Evolutionary conservation across 2,329 filamentous ascomycete genomes (phyloP).

Genomic region (Chrysoporthe deuterocubensis): DNA sequence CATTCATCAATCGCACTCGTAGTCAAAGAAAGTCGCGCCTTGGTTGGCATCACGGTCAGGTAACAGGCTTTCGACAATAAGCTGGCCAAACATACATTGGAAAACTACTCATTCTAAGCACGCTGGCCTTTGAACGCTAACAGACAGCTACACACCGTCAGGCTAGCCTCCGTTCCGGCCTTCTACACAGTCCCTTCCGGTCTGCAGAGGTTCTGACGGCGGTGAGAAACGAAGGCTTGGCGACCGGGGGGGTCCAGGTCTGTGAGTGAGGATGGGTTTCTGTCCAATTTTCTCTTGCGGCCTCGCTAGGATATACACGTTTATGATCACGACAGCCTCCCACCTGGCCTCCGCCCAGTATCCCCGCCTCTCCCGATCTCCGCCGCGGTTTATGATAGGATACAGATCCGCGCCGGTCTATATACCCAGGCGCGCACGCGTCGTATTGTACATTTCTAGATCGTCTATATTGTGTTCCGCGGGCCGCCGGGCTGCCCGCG

Average conservation of each 20-base stretch:
- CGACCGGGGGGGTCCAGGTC: too few relatives aligned
- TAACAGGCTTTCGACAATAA: too few relatives aligned
- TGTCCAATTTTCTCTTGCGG: conserved; percentile 8
- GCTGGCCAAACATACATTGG: too few relatives aligned
- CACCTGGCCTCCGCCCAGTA: background rate
- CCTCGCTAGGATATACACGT: conserved; percentile 18
- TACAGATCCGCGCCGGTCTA: conserved; percentile 24
- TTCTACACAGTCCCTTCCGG: background rate
- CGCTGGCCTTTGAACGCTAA: too few relatives aligned
- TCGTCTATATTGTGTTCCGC: conserved; percentile 10
- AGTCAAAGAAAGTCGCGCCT: background rate
- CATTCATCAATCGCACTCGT: background rate
- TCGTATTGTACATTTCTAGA: conserved; percentile 25
- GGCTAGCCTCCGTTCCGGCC: too few relatives aligned
- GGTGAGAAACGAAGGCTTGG: too few relatives aligned
- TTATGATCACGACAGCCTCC: conserved; percentile 10
- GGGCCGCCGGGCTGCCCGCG: background rate
- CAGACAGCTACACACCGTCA: too few relatives aligned
- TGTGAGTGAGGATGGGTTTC: conserved; percentile 20
- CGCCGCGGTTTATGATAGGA: conserved; percentile 11
- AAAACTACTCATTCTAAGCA: too few relatives aligned
- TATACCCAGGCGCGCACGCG: conserved; percentile 8
- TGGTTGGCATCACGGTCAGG: too few relatives aligned
- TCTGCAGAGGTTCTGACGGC: background rate
- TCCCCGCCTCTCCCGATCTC: conserved; percentile 7